These are phyloP conservation scores for Carex arenaria DNA, from an alignment of 202 grass and related monocot species.

Conservation along the genomic window DNA sequence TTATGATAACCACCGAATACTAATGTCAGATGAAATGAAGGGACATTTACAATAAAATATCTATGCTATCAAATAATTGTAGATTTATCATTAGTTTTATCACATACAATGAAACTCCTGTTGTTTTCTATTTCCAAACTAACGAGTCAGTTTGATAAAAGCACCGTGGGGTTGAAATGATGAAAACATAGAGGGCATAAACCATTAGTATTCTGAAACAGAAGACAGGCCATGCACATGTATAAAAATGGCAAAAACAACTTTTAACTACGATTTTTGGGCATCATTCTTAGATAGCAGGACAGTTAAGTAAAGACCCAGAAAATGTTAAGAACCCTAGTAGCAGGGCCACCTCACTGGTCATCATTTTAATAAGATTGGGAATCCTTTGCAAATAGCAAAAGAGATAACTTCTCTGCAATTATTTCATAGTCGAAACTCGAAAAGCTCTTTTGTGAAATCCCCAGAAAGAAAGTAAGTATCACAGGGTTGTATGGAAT, in stretches of 20 bases:
- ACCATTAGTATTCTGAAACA: neutral
- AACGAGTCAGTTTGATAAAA: neutral
- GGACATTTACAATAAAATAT: conserved; percentile 26
- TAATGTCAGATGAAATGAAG: conserved; percentile 6
- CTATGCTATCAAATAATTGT: conserved; percentile 19
- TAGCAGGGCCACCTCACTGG: neutral
- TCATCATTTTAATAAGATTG: conserved; percentile 7
- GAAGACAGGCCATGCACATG: neutral
- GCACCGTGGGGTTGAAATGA: neutral
- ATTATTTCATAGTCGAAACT: neutral
- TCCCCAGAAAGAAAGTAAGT: neutral
- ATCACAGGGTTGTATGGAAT: neutral
- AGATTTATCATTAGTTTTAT: neutral
- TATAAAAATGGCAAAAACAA: neutral
- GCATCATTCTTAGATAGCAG: neutral
- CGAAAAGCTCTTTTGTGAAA: neutral
- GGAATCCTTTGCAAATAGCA: conserved; percentile 5
- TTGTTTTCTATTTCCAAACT: neutral
- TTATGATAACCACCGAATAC: neutral
- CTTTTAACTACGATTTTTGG: neutral
- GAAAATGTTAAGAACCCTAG: neutral
- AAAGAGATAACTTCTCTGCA: neutral
- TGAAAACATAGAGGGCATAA: neutral
- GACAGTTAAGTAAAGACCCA: neutral
- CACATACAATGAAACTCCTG: neutral